These are phyloP conservation scores for Poteriospumella lacustris DNA, from an alignment of 108 stramenopile species.

Conservation along the genomic window DNA sequence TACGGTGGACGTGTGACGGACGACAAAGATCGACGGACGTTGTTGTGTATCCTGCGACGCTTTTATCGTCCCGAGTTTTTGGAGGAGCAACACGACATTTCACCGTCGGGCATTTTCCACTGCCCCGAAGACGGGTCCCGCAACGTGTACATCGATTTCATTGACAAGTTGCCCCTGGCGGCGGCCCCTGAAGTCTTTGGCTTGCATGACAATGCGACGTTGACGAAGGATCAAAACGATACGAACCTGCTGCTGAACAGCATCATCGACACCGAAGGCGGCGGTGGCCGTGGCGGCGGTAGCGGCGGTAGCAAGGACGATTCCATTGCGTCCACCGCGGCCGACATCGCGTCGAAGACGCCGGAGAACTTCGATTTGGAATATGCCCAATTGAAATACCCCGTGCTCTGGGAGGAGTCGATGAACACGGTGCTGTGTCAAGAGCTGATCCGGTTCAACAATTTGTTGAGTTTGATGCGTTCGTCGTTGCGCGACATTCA, in stretches of 20 bases:
- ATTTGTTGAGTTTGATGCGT: slow-evolving; percentile 39
- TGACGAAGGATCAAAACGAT: slow-evolving; percentile 58
- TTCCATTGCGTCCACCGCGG: slow-evolving; percentile 40
- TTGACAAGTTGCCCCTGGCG: slow-evolving; percentile 47
- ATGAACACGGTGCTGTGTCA: slow-evolving; percentile 68
- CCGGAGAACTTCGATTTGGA: slow-evolving; percentile 58
- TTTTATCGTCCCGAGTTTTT: slow-evolving; percentile 47
- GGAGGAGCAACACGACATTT: slow-evolving; percentile 29
- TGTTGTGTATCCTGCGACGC: slow-evolving; percentile 47
- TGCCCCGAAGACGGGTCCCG: slow-evolving; percentile 30
- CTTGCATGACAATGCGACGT: slow-evolving; percentile 62
- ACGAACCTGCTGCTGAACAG: slow-evolving; percentile 49
- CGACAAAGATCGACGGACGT: slow-evolving; percentile 57
- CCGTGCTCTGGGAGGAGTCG: slow-evolving; percentile 55
- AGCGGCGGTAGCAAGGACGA: slow-evolving; percentile 35
- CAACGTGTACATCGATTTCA: slow-evolving; percentile 47
- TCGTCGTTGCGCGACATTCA: slow-evolving; percentile 38
- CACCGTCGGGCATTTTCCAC: slow-evolving; percentile 16
- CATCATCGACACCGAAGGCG: slow-evolving; percentile 50
- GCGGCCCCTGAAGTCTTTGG: slow-evolving; percentile 59
- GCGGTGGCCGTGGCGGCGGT: slow-evolving; percentile 46
- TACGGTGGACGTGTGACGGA: slow-evolving; percentile 66
- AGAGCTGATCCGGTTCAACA: slow-evolving; percentile 62
- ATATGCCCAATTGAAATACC: slow-evolving; percentile 53
- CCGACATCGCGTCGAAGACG: slow-evolving; percentile 49